These are phyloP conservation scores for Suillus decipiens DNA, from an alignment of 768 basidiomycete genomes.

Conservation along the genomic window DNA sequence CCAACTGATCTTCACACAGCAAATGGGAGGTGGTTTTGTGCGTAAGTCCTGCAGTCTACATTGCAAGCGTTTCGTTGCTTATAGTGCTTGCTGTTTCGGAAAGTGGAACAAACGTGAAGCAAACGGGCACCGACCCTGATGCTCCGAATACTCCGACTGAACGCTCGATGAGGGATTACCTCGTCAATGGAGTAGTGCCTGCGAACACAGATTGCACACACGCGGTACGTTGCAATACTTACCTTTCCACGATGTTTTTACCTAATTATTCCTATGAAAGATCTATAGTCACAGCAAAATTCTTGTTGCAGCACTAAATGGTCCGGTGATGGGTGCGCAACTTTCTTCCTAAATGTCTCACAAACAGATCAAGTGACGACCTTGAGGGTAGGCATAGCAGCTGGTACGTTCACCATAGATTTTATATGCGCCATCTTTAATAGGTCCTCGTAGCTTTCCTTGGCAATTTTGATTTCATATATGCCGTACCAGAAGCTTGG, in stretches of 20 bases:
- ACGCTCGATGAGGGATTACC: constrained; percentile 42
- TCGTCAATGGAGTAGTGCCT: constrained; percentile 46
- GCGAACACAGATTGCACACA: constrained; percentile 62
- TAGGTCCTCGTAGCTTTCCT: constrained; percentile 48
- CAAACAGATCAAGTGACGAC: background rate
- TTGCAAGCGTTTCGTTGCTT: background rate
- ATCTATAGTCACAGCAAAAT: constrained; percentile 71
- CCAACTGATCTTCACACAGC: constrained; percentile 36
- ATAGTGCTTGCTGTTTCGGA: constrained; percentile 4
- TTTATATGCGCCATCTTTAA: background rate
- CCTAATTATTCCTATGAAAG: constrained; percentile 33
- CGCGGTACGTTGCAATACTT: constrained; percentile 46
- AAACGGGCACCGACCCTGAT: constrained; percentile 12
- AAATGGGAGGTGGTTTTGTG: constrained; percentile 72
- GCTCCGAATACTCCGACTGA: constrained; percentile 17
- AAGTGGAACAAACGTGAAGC: constrained; percentile 63
- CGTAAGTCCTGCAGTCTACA: constrained; percentile 46
- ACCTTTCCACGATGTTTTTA: background rate
- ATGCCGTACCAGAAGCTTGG: constrained; percentile 61
- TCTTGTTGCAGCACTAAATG: constrained; percentile 70
- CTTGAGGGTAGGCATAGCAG: constrained; percentile 54
- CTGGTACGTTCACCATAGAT: constrained; percentile 41
- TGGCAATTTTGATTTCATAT: constrained; percentile 79
- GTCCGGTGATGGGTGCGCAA: constrained; percentile 69
- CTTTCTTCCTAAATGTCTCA: background rate